Conservation (phyloP, 495 filamentous ascomycete genomes). For the Penicillium daleae region DNA sequence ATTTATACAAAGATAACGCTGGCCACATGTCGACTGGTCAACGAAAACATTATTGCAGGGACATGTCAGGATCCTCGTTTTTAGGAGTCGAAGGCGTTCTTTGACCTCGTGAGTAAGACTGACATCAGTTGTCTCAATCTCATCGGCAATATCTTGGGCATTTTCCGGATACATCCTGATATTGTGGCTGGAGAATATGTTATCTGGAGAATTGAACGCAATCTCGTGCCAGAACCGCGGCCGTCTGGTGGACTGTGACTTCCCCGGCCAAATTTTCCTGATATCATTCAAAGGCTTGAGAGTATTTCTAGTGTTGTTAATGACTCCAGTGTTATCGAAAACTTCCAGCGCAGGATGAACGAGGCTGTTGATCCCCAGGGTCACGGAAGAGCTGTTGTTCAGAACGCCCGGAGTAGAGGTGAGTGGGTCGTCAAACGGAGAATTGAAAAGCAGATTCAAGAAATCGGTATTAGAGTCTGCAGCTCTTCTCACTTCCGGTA, state of each 20-base stretch:
- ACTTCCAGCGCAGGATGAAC: not conserved
- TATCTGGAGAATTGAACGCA: not conserved
- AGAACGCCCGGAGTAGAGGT: not conserved
- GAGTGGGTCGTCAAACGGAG: not conserved
- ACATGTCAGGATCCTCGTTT: not conserved
- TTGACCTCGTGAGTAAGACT: not conserved
- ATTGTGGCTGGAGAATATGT: not conserved
- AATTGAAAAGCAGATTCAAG: not conserved
- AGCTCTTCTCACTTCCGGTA: not conserved
- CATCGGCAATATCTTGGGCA: not conserved
- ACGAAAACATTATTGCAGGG: not conserved
- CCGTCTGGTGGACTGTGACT: not conserved
- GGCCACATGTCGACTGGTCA: not conserved
- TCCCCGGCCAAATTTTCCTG: not conserved
- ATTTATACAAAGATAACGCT: not conserved
- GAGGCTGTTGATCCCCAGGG: not conserved
- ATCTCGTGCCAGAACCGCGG: not conserved
- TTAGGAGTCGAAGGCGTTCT: not conserved
- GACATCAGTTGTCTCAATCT: not conserved
- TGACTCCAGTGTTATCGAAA: not conserved
- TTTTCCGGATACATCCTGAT: not conserved
- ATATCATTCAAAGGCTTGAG: not conserved
- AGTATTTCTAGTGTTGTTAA: not conserved
- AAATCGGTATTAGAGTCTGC: not conserved
- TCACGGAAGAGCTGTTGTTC: not conserved